Evolutionary conservation across 495 filamentous ascomycete species (phyloP), one percentile per base, ranked within the genome.

Genomic region (Penicillium salamii): DNA sequence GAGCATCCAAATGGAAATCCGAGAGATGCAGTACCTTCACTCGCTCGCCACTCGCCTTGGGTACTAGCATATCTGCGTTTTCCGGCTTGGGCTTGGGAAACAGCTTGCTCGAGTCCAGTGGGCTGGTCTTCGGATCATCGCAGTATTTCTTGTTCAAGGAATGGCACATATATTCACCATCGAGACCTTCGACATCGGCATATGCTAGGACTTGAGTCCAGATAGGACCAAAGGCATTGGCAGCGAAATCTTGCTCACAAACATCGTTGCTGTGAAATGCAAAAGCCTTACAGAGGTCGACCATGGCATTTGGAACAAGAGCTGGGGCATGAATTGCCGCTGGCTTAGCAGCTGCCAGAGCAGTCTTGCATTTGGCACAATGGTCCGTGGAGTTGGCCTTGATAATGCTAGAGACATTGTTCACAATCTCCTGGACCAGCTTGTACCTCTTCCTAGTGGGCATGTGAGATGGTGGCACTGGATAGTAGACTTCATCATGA

Each of bases 11-110:
- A 53, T 84, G 81, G 35, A 83, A 73, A 50, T 85, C 81, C 0
- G 78, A 81, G 52, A 85, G 49, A 58, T 84, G 81, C 8, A 82
- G 61, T 3, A 85, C 79, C 57, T 83, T 83, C 41, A 80, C 70
- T 2, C 73, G 66, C 58, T 79, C 65, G 0, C 79, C 79, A 35
- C 73, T 81, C 3, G 75, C 50, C 32, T 63, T 57, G 0, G 78
- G 78, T 6, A 56, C 63, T 13, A 46, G 59, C 6, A 61, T 54
- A 52, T 77, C 66, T 5, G 62, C 55, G 51, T 78, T 67, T 7
- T 45, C 58, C 5, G 80, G 81, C 55, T 78, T 80, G 1, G 79
- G 77, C 58, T 81, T 84, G 5, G 80, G 74, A 43, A 85, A 85
- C 6, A 75, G 44, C 11, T 48, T 45, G 1, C 68, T 68, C 13